Base-by-base conservation (phyloP, 768 basidiomycete species). In the Termitomyces sp. region DNA sequence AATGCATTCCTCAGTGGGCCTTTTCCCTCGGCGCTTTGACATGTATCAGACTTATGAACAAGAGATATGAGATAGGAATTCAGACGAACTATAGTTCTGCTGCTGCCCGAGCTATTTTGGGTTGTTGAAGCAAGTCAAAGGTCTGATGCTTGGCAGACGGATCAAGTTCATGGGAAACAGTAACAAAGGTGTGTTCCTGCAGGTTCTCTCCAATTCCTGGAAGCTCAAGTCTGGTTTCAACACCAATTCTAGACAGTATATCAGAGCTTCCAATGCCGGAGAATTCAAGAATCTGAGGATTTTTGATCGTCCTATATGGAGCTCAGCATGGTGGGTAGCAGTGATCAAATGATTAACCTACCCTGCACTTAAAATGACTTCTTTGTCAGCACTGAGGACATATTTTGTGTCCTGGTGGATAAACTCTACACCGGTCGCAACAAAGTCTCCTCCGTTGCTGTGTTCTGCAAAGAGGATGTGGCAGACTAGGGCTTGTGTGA, bases 291-390 rank as follows among this genome's bases (percentile, higher is more conserved):
- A 68, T 60, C 24, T 69, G 68, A 1, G 68, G 67, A 15, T 55
- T 56, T 52, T 66, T 64, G 18, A 64, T 53, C 2, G 67, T 40
- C 5, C 68, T 66, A 39, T 3, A 61, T 2, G 33, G 2, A n/a
- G 5, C 33, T 55, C 11, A 62, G 22, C 16, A 39, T 15, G 7
- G 16, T 9, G 6, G 40, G 15, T n/a, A 40, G n/a, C 40, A 36
- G 13, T 9, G 13, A 35, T 45, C 40, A 33, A 36, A 4, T 11
- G 22, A 51, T 42, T 32, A 7, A 13, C 61, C 32, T 65, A 78
- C 77, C 79, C 80, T 5, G 78, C 75, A 50, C 71, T 74, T 2
- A 86, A 69, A 53, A 86, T 78, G 36, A 86, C 83, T 69, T 87
- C 85, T 57, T 78, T 79, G 51, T 66, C 70, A 15, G 79, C 81